Conservation (phyloP, 2,329 filamentous ascomycete genomes). For the Mycocentrospora acerina region DNA sequence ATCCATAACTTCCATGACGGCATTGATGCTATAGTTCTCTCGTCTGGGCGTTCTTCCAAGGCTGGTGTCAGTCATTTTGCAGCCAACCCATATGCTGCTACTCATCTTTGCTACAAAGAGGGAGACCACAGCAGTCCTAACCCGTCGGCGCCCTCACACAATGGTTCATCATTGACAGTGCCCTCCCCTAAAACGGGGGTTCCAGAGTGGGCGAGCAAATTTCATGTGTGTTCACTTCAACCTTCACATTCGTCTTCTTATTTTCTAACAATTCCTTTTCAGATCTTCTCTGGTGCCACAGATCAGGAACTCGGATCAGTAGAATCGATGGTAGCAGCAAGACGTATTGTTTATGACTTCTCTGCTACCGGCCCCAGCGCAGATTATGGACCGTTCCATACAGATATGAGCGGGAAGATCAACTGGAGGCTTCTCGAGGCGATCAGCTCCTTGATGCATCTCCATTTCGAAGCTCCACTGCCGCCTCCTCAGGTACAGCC, state of each 20-base stretch:
- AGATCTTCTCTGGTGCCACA: conserved; percentile 22
- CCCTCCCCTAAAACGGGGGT: too few relatives aligned
- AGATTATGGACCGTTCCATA: conserved; percentile 21
- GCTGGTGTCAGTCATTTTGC: too few relatives aligned
- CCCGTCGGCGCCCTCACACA: neutral
- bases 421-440: conserved; percentile 24
- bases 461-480: too few relatives aligned
- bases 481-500: conserved; percentile 14
- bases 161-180: conserved; percentile 2
- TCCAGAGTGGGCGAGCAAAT: conserved; percentile 21
- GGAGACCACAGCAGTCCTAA: neutral
- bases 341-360: conserved; percentile 26
- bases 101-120: neutral
- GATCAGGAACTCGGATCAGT: conserved; percentile 15
- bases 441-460: conserved; percentile 19
- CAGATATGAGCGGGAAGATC: conserved; percentile 16
- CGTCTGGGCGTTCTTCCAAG: conserved; percentile 3
- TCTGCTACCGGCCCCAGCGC: conserved; percentile 11
- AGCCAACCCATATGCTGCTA: too few relatives aligned
- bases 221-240: conserved; percentile 15
- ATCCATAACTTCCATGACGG: conserved; percentile 22
- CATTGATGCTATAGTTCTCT: conserved; percentile 12
- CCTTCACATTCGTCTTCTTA: neutral
- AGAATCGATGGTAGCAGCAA: conserved; percentile 15
- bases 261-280: neutral